Evolutionary conservation across 352 stramenopile species (phyloP), one percentile per base, ranked within the genome.

Genomic region (Paralagenidium karlingii): DNA sequence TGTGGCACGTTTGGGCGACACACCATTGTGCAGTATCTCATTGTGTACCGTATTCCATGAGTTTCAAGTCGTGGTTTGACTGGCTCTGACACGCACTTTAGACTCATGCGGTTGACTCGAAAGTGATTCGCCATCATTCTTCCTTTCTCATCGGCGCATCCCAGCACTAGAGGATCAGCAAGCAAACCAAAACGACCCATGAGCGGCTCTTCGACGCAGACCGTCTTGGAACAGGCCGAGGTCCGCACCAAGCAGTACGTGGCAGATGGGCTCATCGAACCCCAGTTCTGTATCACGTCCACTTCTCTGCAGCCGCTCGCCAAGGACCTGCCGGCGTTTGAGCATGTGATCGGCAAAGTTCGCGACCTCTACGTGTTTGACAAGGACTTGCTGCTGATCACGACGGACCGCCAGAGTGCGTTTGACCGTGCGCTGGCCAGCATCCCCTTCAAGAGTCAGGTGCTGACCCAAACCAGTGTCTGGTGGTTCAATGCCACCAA

Each of bases 331-430:
- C 59, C 67, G 38, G 38, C 52, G 13, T 79, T 79, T 54, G 41
- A 46, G 24, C 71, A 86, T 55, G 64, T 82, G 47, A 67, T 63
- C 21, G 76, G 76, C 52, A 89, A 97, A 41, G 89, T 97, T 20
- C 78, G 89, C 47, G 90, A 97, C 53, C 64, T 95, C 28, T 97
- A 97, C 68, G 61, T 87, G 43, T 84, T 86, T 32, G 60, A 56
- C 7, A 56, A 88, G 54, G 56, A 74, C 24, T 81, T 99, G 38
- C 67, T 98, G 39, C 78, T 99, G 31, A 78, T 99, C 25, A 97
- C 96, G n/a, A 99, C 95, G 26, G 96, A 99, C 71, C 82, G 96
- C 24, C 94, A 99, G 66, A 98, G 86, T 34, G 96, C 94, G 7
- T 99, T 99, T 63, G 96, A 99, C 76, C 88, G 96, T 19, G 70